Conservation (phyloP, 768 basidiomycete species). For the Tricholoma sp. region DNA sequence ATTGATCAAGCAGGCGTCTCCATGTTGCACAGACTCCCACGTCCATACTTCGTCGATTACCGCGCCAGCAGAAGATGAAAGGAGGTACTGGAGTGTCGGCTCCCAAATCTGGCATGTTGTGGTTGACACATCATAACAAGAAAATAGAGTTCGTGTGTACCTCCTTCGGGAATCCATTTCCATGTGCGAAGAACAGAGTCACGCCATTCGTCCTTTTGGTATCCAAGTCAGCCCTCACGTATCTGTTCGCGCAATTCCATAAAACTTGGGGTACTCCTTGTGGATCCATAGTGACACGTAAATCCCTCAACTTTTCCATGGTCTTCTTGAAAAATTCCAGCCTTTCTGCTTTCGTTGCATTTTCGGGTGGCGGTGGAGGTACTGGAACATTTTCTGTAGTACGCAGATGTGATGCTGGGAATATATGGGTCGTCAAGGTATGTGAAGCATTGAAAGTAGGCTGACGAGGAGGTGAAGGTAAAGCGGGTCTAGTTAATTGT, state of each 20-base stretch:
- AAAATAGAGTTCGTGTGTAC: conserved; percentile 29
- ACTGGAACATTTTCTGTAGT: conserved; percentile 37
- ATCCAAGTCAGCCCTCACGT: conserved; percentile 36
- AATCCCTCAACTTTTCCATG: conserved; percentile 18
- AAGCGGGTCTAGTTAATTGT: conserved; percentile 26
- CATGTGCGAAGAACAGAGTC: conserved; percentile 76
- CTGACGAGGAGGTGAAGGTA: conserved; percentile 35
- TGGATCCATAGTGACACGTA: conserved; percentile 27
- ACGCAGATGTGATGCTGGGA: conserved; percentile 50
- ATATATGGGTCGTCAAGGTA: conserved; percentile 46
- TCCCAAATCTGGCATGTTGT: conserved; percentile 65
- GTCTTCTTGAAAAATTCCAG: conserved; percentile 21
- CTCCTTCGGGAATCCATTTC: conserved; percentile 89
- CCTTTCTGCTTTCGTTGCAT: conserved; percentile 34
- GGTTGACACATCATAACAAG: neutral
- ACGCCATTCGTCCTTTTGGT: conserved; percentile 34
- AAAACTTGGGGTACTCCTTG: conserved; percentile 40
- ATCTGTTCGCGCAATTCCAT: conserved; percentile 74
- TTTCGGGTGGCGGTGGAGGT: conserved; percentile 24
- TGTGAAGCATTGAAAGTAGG: conserved; percentile 32
- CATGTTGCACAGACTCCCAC: conserved; percentile 82
- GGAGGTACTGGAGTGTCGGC: conserved; percentile 49
- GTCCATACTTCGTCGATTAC: conserved; percentile 69
- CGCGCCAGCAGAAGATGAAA: conserved; percentile 35
- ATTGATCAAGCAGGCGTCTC: conserved; percentile 79